Percentiles rank a stretch among this genome's conserved stretches.
Conservation (phyloP, 2,329 filamentous ascomycete species). For the Cladophialophora carrionii region DNA sequence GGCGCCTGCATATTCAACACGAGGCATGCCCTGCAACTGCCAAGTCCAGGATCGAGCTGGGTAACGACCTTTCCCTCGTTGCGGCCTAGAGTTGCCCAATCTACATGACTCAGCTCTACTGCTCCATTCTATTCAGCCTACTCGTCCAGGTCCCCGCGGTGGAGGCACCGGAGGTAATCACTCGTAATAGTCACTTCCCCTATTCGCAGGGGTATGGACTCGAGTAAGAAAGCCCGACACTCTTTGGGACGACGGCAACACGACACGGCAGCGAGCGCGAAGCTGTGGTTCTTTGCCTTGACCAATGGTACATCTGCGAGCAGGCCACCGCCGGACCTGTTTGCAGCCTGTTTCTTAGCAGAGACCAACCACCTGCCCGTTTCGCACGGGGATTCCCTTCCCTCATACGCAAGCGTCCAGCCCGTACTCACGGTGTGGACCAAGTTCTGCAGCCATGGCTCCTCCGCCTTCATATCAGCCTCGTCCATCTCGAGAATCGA, state of each 20-base stretch:
- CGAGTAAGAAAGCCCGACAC: neutral
- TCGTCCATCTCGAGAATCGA: neutral
- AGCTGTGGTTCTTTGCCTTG: neutral
- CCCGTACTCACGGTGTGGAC: neutral
- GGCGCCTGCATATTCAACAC: neutral
- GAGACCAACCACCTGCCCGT: neutral
- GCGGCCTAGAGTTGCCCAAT: neutral
- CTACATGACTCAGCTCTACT: neutral
- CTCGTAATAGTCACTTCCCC: neutral
- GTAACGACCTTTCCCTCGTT: neutral
- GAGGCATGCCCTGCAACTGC: neutral
- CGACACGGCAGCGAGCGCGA: neutral
- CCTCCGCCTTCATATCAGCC: neutral
- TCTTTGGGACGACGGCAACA: neutral
- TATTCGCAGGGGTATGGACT: neutral
- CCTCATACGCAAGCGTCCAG: neutral
- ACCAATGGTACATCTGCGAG: neutral
- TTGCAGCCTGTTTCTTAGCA: neutral
- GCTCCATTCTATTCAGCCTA: neutral
- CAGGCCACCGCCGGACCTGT: neutral
- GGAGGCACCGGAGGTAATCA: neutral
- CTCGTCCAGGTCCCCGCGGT: neutral
- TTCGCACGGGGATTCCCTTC: neutral
- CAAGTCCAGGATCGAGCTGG: neutral
- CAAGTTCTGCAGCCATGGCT: neutral